These are phyloP conservation scores for Phymatotrichopsis omnivora DNA, from an alignment of 2,329 filamentous ascomycete species.

Conservation along the genomic window DNA sequence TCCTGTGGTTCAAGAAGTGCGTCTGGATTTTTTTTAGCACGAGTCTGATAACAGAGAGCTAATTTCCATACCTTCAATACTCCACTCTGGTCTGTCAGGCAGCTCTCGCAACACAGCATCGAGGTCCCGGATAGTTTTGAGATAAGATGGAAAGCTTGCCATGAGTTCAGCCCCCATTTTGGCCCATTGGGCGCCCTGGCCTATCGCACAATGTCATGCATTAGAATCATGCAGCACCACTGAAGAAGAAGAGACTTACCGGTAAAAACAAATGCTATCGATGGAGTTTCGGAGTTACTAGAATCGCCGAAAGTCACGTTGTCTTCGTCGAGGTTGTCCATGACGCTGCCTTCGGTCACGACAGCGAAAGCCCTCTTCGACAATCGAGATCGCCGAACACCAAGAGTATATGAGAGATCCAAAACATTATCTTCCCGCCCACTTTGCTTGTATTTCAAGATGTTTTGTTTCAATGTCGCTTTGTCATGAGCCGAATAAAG, in stretches of 20 bases:
- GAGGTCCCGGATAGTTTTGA: background rate
- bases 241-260: too few relatives aligned
- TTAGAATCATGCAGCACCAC: too few relatives aligned
- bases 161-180: slow-evolving; percentile 17
- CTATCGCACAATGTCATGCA: too few relatives aligned
- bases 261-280: slow-evolving; percentile 1
- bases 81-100: background rate
- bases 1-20: slow-evolving; percentile 33
- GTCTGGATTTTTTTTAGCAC: background rate
- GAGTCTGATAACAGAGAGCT: too few relatives aligned
- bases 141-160: background rate
- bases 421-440: background rate
- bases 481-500: slow-evolving; percentile 17
- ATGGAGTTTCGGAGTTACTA: background rate
- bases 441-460: background rate
- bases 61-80: slow-evolving; percentile 4
- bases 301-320: background rate
- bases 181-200: slow-evolving; percentile 27
- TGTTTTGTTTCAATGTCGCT: slow-evolving; percentile 8
- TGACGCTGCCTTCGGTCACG: slow-evolving; percentile 8
- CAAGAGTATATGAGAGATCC: slow-evolving; percentile 11
- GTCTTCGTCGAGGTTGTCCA: slow-evolving; percentile 2
- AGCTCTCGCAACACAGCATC: slow-evolving; percentile 1
- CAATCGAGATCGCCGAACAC: background rate
- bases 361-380: slow-evolving; percentile 1